Evolutionary conservation across 1,139 yeast genomes (phyloP), one percentile per base, ranked within the genome.

Genomic region (Arxiozyma bovina): DNA sequence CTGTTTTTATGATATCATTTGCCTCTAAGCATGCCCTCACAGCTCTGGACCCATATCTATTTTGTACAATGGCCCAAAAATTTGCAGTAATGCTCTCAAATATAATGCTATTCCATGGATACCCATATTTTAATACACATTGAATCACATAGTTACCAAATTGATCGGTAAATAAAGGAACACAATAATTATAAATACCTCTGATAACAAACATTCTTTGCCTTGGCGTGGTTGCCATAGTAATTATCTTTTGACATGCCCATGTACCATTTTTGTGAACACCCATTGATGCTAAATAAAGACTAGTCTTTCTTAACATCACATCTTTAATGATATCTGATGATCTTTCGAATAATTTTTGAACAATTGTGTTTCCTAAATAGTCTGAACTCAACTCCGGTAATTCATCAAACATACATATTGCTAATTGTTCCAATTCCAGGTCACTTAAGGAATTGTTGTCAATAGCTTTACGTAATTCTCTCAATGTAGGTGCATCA

Each of bases 211-310:
- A 69, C 62, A 77, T 73, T 70, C 81, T 84, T 69, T 91, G 96
- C 58, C 89, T 82, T 42, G 80, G 79, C 1, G 85, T 75, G 51
- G 76, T 74, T 9, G 87, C 84, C 56, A 87, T 84, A 60, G 84
- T 87, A 63, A 94, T 90, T 68, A 93, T 85, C 70, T 93, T 94
- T 70, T 94, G 99, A 38, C 96, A 95, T 1, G 98, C 98, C 99
- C 99, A 93, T 4, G 99, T 93, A 58, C 99, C 99, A 70, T 94
- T 93, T 67, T 93, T 93, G 73, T 93, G 99, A 55, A 89, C 85
- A 63, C 98, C 94, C 75, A 93, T 85, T 64, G 90, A 95, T 1
- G 97, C 87, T 60, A 94, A 76, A 65, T 78, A 87, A 22, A 94
- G 96, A 4, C 87, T 77, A 52, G 94, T 81, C 61, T 80, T 82